Evolutionary conservation across 2,329 filamentous ascomycete genomes (phyloP).

Genomic region (Xylariaceae sp.): DNA sequence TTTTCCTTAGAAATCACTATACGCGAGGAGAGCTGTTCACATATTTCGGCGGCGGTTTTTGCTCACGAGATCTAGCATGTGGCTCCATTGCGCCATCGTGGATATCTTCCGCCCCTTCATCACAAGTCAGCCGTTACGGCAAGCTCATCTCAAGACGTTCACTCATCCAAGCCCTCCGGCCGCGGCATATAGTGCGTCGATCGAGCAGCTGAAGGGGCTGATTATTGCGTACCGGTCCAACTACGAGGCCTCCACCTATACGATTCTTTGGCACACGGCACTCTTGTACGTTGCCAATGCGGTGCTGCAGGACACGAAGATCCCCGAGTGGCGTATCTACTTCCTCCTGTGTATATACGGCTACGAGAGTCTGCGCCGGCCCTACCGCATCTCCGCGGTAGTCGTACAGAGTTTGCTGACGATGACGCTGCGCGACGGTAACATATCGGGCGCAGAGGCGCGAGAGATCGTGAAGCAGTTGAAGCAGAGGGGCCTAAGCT

Average conservation of each 20-base stretch:
- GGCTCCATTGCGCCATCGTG: conserved; percentile 46
- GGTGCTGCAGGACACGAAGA: conserved; percentile 38
- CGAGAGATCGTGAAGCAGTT: conserved; percentile 40
- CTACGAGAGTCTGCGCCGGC: conserved; percentile 43
- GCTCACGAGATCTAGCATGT: conserved; percentile 39
- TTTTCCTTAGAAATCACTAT: conserved; percentile 6
- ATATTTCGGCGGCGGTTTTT: not conserved
- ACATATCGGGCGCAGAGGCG: conserved; percentile 40
- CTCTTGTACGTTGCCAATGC: conserved; percentile 47
- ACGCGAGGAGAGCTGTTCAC: not conserved
- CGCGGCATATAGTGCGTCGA: conserved; percentile 42
- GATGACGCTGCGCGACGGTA: conserved; percentile 43
- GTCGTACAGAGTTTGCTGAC: conserved; percentile 43
- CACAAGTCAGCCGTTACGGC: not conserved
- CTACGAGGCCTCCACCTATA: conserved; percentile 41
- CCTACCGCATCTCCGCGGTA: conserved; percentile 44
- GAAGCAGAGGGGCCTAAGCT: conserved; percentile 30
- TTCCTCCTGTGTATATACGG: conserved; percentile 46
- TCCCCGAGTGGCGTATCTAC: conserved; percentile 43
- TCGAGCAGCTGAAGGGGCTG: conserved; percentile 46
- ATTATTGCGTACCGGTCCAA: conserved; percentile 43
- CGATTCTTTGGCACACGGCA: conserved; percentile 48
- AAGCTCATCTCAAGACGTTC: conserved; percentile 39
- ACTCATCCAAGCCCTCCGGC: conserved; percentile 37
- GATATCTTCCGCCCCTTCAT: conserved; percentile 43